These are phyloP conservation scores for Zizania latifolia DNA, from an alignment of 176 grass and related monocot species.

Conservation along the genomic window DNA sequence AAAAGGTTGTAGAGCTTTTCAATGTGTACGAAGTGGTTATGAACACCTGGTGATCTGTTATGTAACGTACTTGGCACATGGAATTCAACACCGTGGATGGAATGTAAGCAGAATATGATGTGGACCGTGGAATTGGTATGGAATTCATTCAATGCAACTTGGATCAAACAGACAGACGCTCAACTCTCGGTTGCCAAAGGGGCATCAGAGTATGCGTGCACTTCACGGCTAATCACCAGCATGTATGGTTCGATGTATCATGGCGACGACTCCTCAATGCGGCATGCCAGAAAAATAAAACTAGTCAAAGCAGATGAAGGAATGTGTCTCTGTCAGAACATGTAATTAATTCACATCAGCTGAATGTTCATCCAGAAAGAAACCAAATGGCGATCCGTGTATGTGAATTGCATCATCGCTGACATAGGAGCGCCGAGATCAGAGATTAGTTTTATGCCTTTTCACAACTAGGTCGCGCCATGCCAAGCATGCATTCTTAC, in stretches of 20 bases:
- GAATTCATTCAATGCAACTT: not conserved
- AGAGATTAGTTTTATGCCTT: not conserved
- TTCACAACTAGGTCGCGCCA: not conserved
- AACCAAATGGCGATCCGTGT: not conserved
- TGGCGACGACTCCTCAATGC: not conserved
- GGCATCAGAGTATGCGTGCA: not conserved
- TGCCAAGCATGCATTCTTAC: not conserved
- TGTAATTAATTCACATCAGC: not conserved
- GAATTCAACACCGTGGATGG: conserved; percentile 11
- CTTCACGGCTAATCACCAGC: not conserved
- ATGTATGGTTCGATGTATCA: not conserved
- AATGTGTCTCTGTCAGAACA: not conserved
- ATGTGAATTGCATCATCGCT: not conserved
- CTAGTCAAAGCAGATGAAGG: not conserved
- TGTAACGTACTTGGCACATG: not conserved
- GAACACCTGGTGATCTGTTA: not conserved
- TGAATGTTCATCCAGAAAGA: not conserved
- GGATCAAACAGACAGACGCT: not conserved
- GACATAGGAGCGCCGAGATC: not conserved
- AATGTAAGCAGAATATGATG: not conserved
- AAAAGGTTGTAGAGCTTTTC: not conserved
- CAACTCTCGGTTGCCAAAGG: not conserved
- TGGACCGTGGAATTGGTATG: not conserved
- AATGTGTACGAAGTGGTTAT: no score
- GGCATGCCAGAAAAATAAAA: not conserved